Evolutionary conservation across 495 filamentous ascomycete genomes (phyloP), one percentile per base, ranked within the genome.

Genomic region (Talaromyces nanjingensis): DNA sequence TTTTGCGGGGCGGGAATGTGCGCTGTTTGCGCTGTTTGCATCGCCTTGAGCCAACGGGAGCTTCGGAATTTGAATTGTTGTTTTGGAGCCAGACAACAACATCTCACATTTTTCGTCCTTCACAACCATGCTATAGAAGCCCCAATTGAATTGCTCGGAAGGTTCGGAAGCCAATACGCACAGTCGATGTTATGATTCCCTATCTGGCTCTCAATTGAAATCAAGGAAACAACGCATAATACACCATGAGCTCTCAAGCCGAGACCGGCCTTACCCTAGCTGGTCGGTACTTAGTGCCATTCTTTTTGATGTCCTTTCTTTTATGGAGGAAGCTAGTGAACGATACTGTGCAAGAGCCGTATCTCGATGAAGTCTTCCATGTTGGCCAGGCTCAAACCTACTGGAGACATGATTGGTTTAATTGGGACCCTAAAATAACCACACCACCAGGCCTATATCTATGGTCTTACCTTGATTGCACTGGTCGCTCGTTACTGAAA

Each of bases 391-490:
- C 92, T 0, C 89, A 96, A 62, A 81, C 82, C 8, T 98, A 98
- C 72, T 96, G 93, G 74, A 67, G 80, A 20, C 87, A 89, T 18
- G 80, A 84, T 29, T 97, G 87, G 76, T 71, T 72, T 33, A 76
- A 87, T 18, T 98, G 96, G 96, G 93, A 98, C 74, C 89, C 91
- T 14, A 98, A 97, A 70, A 91, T 98, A 65, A 98, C 94, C 8
- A 98, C 94, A 2, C 94, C 94, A 2, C 92, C 94, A 6, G 96
- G 93, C 20, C 80, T 98, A 78, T 97, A 81, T 68, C 79, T 84
- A 12, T 79, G 85, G 68, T 82, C 85, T 39, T 82, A 82, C 69
- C 29, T 71, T 3, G 65, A 79, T 11, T 81, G 77, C 66, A 72
- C 73, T 11, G 59, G 60, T 20, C 54, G 73, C 16, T 65, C 76